Base-by-base conservation (phyloP, 257 asterid genomes). In the Ilex aquifolium region DNA sequence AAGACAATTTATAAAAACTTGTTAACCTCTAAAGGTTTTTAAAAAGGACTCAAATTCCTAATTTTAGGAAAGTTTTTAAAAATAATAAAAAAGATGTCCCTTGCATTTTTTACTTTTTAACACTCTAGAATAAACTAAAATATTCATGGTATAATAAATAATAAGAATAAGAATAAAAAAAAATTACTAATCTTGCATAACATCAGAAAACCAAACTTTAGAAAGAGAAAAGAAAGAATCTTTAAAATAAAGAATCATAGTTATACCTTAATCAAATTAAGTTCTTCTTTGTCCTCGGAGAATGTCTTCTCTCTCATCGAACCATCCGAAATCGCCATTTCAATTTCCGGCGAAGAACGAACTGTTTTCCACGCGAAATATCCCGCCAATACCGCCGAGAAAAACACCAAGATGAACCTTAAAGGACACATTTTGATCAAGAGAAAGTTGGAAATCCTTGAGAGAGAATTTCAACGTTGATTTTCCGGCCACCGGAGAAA, bases 361-460 rank as follows among this genome's bases (percentile, higher is more conserved):
- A 56, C 74, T 15, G 80, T 53, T 13, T 31, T 76, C 87, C 89
- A 85, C 0, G 88, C 87, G 15, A 79, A 50, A 63, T 80, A 82
- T 13, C 61, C 92, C 1, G 85, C 89, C 68, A 80, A 66, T 1
- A 63, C 60, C 0, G 90, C 90, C 11, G 90, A 83, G 60, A 83
- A 71, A 50, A 85, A 79, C 63, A 80, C 81, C 77, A 78, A 30
- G 7, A 85, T 56, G 78, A 85, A 69, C 52, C 93, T 75, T 56
- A 82, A 30, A 44, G 93, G 89, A 65, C 89, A 82, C 89, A 82
- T 79, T 13, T 69, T 39, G 60, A 49, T 12, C 15, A 14, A 10
- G 52, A 46, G 1, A 46, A 46, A 36, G 42, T 4, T 36, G 2
- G 8, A 36, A 36, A 36, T 36, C 7, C 8, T 7, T 36, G 42